Conservation (phyloP, 768 basidiomycete species). For the Artomyces pyxidatus region DNA sequence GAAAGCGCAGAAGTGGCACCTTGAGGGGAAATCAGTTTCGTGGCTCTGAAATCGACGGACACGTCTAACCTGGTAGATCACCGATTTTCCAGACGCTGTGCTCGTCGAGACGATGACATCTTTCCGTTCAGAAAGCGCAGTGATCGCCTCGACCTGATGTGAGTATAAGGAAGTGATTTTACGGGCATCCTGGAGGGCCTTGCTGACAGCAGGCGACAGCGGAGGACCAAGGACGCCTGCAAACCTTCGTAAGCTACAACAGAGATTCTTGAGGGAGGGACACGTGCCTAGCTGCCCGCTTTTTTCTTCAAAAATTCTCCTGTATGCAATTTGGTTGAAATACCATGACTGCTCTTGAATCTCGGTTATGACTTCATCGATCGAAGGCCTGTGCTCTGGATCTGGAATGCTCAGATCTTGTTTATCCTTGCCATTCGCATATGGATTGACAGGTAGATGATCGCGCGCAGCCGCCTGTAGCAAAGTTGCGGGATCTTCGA, state of each 20-base stretch:
- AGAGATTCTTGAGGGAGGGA: not conserved
- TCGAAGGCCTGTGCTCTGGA: conserved; percentile 46
- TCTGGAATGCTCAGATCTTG: conserved; percentile 23
- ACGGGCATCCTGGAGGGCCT: conserved; percentile 49
- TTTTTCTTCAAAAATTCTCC: conserved; percentile 45
- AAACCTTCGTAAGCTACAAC: not conserved
- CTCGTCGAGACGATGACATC: conserved; percentile 86
- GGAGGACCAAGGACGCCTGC: conserved; percentile 44
- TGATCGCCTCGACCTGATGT: conserved; percentile 68
- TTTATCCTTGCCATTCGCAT: conserved; percentile 8
- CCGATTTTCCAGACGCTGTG: conserved; percentile 85
- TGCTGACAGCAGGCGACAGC: conserved; percentile 46
- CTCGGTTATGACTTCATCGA: conserved; percentile 51
- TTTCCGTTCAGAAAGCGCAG: conserved; percentile 44
- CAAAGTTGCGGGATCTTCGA: conserved; percentile 54
- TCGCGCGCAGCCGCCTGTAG: conserved; percentile 60
- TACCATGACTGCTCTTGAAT: conserved; percentile 58
- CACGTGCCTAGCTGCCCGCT: conserved; percentile 41
- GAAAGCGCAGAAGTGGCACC: conserved; percentile 61
- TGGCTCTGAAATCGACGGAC: not conserved
- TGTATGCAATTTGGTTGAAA: conserved; percentile 55
- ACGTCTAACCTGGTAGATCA: conserved; percentile 69
- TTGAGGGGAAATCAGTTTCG: conserved; percentile 19
- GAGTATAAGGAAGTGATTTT: conserved; percentile 58
- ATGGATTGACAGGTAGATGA: conserved; percentile 64